Evolutionary conservation across 129 eudicot species (phyloP), one percentile per base, ranked within the genome.

Genomic region (Mikania micrantha): DNA sequence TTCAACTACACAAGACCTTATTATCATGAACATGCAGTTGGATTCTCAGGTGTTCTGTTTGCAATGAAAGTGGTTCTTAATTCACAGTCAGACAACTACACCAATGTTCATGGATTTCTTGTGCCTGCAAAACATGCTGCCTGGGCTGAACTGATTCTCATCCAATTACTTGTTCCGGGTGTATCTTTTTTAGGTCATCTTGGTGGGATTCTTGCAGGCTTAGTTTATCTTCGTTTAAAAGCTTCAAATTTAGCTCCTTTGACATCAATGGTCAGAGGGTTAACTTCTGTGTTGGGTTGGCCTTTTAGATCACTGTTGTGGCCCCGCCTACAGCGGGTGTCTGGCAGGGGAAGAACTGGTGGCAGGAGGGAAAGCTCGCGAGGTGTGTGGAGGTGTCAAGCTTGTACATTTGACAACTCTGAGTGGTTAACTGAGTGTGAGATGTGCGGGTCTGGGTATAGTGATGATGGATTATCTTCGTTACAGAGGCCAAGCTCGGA

Each of bases 121-220:
- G 84, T 93, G 9, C 98, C 91, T 27, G 38, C 95, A 29, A 84
- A 84, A 5, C 69, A 82, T 66, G 98, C 95, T 5, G 98, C 95
- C 0, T 93, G 95, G 96, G 92, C 88, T 4, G 98, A 93, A 81
- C 82, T 93, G 48, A 48, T 93, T 79, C 83, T 93, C 16, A 77
- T 88, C 61, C 98, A 93, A 66, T 69, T 88, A 81, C 71, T 93
- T 49, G 95, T 88, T 21, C 98, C 98, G 5, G 79, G 74, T 35
- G 98, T 85, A 41, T 93, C 98, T 22, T 93, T 93, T 56, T 80
- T 93, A 3, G 98, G 98, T 34, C 98, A 93, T 70, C 96, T 88
- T 17, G 96, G 96, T 52, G 98, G 98, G 69, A 79, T 93, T 17
- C 91, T 93, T 38, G 98, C 98, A 35, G 98, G 98, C n/a, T 38